Evolutionary conservation across 2,329 filamentous ascomycete genomes (phyloP).

Genomic region (Penicillium sp.): DNA sequence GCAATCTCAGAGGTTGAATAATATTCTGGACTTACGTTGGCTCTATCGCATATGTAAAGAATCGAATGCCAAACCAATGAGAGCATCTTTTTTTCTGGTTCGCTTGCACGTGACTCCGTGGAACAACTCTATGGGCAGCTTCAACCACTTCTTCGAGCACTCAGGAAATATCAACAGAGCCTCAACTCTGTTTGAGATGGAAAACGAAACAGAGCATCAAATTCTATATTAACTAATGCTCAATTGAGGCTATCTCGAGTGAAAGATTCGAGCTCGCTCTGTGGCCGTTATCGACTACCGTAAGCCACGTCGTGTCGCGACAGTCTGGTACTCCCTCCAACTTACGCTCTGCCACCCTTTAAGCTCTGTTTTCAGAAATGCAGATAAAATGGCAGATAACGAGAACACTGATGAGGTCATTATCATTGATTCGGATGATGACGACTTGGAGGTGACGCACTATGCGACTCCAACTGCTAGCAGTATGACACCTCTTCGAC

Average conservation of each 20-base stretch:
- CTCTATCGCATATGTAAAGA: background rate
- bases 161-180: background rate
- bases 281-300: background rate
- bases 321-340: background rate
- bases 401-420: conserved; percentile 24
- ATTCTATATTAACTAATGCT: accelerated
- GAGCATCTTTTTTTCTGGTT: conserved; percentile 10
- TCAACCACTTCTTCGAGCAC: background rate
- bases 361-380: conserved; percentile 4
- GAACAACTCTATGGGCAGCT: background rate
- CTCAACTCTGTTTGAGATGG: too few species aligned
- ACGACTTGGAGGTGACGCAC: conserved; percentile 46
- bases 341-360: background rate
- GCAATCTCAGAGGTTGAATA: background rate
- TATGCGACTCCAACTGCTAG: conserved; percentile 6
- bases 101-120: background rate
- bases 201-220: background rate
- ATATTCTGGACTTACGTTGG: background rate
- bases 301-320: background rate
- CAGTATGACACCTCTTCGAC: conserved; percentile 15
- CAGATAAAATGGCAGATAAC: conserved; percentile 13
- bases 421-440: conserved; percentile 35
- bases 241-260: background rate
- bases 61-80: background rate
- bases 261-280: background rate